Base-by-base conservation (phyloP, 164 flowering plant species). In the Hamamelis virginiana region DNA sequence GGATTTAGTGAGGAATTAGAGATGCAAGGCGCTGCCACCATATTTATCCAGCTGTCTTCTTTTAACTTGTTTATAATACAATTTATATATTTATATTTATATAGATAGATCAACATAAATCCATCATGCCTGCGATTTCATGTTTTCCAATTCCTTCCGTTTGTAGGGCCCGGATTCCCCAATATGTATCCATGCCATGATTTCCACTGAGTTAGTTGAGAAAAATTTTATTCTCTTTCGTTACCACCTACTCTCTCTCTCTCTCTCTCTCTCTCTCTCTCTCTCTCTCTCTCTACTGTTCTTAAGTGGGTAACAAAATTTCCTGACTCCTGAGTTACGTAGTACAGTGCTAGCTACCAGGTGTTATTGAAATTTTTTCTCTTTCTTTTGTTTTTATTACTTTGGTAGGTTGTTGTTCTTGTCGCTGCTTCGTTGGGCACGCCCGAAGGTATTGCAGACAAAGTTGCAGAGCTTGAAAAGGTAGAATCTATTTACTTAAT, bases 351-450 rank as follows among this genome's bases (percentile, higher is more conserved):
- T 44, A 75, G 65, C 57, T 67, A 57, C 69, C 59, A 45, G 69
- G 22, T 59, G 64, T 43, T 64, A 72, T 65, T 73, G 62, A 46
- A 67, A 47, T 33, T 56, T 41, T 62, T 52, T 48, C n/a, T 69
- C 46, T 65, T 45, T 58, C 53, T 51, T 53, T 71, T 72, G 70
- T 55, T 74, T 65, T 65, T 69, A 67, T 26, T 50, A 69, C 62
- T 51, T 66, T 64, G 77, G 60, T 74, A 80, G 76, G 80, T 82
- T 65, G 83, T 81, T 82, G 71, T 76, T 79, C 72, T 73, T 78
- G 87, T 81, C 79, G 78, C 80, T 79, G 83, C 76, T 82, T 74
- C 74, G 70, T 74, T 78, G 79, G 86, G 78, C 84, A 77, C 68
- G 76, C 70, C 74, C 60, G 69, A 84, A 78, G 85, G 70, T 75